A percentile compares a stretch with the other conserved stretches of the same genome.
Evolutionary conservation across 352 stramenopile genomes (phyloP).

Genomic region (Elongisporangium prolatum): DNA sequence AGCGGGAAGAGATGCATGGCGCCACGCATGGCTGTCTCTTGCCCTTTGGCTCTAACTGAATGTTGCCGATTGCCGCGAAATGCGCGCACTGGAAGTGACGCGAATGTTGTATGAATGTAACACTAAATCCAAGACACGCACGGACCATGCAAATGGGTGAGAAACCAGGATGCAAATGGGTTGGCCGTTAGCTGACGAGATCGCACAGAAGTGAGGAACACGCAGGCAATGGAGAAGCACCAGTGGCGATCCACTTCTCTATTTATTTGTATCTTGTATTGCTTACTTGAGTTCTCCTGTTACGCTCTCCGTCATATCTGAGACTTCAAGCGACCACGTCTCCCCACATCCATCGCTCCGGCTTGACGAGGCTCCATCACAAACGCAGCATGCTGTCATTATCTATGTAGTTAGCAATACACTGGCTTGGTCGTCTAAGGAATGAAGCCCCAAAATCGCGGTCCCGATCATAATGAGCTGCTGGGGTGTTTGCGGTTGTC

Average conservation of each 20-base stretch:
- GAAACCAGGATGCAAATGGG: not conserved
- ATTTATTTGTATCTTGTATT: not conserved
- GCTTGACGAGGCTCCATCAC: not conserved
- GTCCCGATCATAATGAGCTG: not conserved
- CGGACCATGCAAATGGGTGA: no score
- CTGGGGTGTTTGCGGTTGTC: not conserved
- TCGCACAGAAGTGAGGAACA: no score
- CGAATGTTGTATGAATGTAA: constrained; percentile 22
- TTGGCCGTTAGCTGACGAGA: not conserved
- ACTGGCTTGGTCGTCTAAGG: no score
- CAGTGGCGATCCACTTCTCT: not conserved
- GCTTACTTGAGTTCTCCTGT: not conserved
- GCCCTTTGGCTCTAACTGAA: constrained; percentile 5
- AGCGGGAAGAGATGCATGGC: constrained; percentile 53
- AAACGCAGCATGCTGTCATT: not conserved
- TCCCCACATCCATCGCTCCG: not conserved
- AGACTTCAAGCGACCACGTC: not conserved
- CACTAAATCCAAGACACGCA: not conserved
- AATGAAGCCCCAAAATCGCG: not conserved
- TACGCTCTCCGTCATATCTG: not conserved
- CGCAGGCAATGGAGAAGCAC: not conserved
- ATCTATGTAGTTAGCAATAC: not conserved
- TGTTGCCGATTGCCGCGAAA: constrained; percentile 3
- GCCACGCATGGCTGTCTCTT: constrained; percentile 35
- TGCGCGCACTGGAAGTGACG: constrained; percentile 19